Evolutionary conservation across 352 stramenopile genomes (phyloP), one percentile per base, ranked within the genome.

Genomic region (Thraustotheca clavata): DNA sequence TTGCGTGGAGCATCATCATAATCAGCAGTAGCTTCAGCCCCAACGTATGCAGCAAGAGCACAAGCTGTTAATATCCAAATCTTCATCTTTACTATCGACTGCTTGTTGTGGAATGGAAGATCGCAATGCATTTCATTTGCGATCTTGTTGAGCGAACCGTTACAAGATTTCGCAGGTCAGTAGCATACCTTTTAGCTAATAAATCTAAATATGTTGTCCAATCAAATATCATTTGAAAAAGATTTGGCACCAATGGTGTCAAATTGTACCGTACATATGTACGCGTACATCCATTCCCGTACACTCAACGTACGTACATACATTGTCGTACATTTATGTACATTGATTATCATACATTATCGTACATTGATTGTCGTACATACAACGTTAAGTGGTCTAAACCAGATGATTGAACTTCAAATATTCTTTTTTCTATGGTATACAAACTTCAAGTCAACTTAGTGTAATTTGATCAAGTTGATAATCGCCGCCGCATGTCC

Each of bases 61-160:
- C 43, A 35, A 31, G 34, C 43, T 11, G 43, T 52, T 31, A 52
- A 31, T 52, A 31, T 31, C 12, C 24, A 9, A 24, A 52, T 52
- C 43, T 52, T 52, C 43, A 52, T 52, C 24, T n/a, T 52, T 31
- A 31, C 43, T 52, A 11, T 52, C 43, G 43, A 18, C 16, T 14
- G 43, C 43, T 52, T 52, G n/a, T 52, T 52, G 24, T 24, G 24
- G 43, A 52, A 52, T 52, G 43, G 43, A 52, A 18, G 43, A 52
- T 52, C 43, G 43, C 43, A 35, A 52, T 18, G 11, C 43, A 14
- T 1, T 24, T 52, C 43, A 18, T 20, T 31, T 31, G 43, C 43
- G 43, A 52, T 52, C 43, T 18, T 52, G 43, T 24, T 52, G 9
- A 52, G 43, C 43, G 43, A 35, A 24, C 16, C 43, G 43, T 24